A percentile compares a stretch with the other conserved stretches of the same genome.
phyloP scores from a whole-genome alignment of 2,329 filamentous ascomycete genomes.

The Peltaster fructicola region DNA sequence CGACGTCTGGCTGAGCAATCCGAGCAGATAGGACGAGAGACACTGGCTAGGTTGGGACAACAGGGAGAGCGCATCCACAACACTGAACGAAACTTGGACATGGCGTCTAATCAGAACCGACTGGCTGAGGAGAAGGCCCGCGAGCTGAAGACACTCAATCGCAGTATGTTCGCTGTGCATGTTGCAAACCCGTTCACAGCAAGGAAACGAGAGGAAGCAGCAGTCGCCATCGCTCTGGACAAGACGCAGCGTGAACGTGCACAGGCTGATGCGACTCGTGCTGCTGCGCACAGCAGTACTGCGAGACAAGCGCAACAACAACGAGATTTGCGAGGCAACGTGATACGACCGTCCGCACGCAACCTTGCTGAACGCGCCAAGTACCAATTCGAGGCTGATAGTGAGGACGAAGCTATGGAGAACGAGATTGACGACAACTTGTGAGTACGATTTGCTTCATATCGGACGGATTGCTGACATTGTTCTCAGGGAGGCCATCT shows the following conservation, averaged over 20 bases:
- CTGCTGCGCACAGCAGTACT: slow-evolving; percentile 32
- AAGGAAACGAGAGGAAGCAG: slow-evolving; percentile 26
- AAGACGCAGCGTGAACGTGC: slow-evolving; percentile 42
- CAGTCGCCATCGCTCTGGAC: slow-evolving; percentile 52
- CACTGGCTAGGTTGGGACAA: slow-evolving; percentile 53
- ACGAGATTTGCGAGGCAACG: slow-evolving; percentile 33
- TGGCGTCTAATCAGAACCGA: slow-evolving; percentile 53
- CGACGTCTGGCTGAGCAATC: slow-evolving; percentile 49
- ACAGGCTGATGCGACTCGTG: slow-evolving; percentile 36
- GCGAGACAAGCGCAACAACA: slow-evolving; percentile 49
- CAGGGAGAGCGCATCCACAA: slow-evolving; percentile 72
- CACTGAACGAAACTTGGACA: slow-evolving; percentile 66
- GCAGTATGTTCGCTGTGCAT: slow-evolving; percentile 2
- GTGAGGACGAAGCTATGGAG: slow-evolving; percentile 46
- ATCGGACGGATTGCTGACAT: slow-evolving; percentile 1
- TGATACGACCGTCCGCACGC: slow-evolving; percentile 20
- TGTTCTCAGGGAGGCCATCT: slow-evolving; percentile 30
- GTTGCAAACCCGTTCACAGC: slow-evolving; percentile 2
- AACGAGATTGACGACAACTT: slow-evolving; percentile 25
- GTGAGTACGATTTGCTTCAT: slow-evolving; percentile 7
- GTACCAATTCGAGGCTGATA: slow-evolving; percentile 64
- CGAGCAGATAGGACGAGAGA: slow-evolving; percentile 53
- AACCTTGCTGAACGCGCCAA: slow-evolving; percentile 48
- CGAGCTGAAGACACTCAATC: slow-evolving; percentile 29
- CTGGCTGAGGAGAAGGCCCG: slow-evolving; percentile 45